Percentiles rank a stretch among this genome's conserved stretches.
Conservation (phyloP, 495 filamentous ascomycete species). For the Trypethelium eluteriae region DNA sequence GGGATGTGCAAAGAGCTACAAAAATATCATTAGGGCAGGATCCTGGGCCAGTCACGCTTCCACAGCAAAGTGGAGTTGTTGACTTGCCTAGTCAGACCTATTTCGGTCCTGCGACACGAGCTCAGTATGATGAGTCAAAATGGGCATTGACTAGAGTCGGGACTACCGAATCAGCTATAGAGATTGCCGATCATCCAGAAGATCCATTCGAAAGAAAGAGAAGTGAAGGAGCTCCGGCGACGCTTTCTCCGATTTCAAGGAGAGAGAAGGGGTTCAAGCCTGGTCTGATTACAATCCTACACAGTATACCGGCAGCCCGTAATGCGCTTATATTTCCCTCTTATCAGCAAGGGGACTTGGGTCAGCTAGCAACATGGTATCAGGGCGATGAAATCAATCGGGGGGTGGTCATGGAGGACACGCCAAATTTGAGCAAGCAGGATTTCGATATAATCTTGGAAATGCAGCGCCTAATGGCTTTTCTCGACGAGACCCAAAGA, state of each 20-base stretch:
- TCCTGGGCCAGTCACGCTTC: background rate
- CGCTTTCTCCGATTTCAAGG: background rate
- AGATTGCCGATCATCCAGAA: slow-evolving; percentile 14
- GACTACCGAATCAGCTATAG: slow-evolving; percentile 16
- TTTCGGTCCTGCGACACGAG: slow-evolving; percentile 24
- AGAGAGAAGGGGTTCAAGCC: slow-evolving; percentile 16
- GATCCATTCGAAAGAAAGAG: slow-evolving; percentile 21
- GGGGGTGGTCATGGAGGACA: background rate
- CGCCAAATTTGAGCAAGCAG: background rate
- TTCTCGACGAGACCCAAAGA: slow-evolving; percentile 22
- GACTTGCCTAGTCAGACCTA: background rate
- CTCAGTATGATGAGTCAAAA: slow-evolving; percentile 16
- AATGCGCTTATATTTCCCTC: slow-evolving; percentile 23
- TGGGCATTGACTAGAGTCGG: slow-evolving; percentile 22
- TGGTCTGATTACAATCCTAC: slow-evolving; percentile 24
- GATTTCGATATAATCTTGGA: slow-evolving; percentile 18
- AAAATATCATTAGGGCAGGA: slow-evolving; percentile 9
- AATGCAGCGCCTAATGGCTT: slow-evolving; percentile 28
- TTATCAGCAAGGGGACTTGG: slow-evolving; percentile 16
- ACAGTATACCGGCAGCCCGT: slow-evolving; percentile 20
- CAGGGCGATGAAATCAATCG: slow-evolving; percentile 2
- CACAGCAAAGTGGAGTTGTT: slow-evolving; percentile 19
- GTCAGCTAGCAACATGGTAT: slow-evolving; percentile 23
- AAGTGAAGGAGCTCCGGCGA: slow-evolving; percentile 16
- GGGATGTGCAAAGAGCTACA: slow-evolving; percentile 15